These are phyloP conservation scores for Leptomonas pyrrhocoris DNA, from an alignment of 208 protist species.

Conservation along the genomic window DNA sequence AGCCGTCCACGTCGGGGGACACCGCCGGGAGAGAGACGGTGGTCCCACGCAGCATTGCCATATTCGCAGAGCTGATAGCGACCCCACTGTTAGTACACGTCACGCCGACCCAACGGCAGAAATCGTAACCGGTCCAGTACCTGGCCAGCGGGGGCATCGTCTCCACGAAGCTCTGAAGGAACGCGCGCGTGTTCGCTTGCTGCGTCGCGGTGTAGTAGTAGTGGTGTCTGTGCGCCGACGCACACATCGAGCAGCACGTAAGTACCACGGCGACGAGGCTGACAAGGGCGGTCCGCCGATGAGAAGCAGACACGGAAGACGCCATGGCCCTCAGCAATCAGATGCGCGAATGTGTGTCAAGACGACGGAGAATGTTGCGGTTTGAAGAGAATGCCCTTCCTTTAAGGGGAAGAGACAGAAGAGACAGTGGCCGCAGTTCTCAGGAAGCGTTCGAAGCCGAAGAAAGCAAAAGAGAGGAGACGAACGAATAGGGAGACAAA, in stretches of 20 bases:
- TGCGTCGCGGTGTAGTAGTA: constrained; percentile 10
- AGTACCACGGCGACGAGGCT: constrained; percentile 8
- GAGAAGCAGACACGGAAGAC: not conserved
- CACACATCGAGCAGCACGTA: constrained; percentile 1
- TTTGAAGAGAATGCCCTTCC: too few relatives aligned
- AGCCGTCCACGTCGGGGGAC: not conserved
- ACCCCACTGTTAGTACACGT: not conserved
- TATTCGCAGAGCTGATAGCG: not conserved
- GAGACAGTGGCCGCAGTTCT: too few relatives aligned
- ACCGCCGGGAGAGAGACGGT: not conserved
- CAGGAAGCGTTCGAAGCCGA: too few relatives aligned
- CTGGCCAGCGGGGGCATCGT: constrained; percentile 1
- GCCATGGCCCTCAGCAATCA: not conserved
- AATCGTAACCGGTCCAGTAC: constrained; percentile 7
- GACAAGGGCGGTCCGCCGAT: not conserved
- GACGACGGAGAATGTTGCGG: too few relatives aligned
- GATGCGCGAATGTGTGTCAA: too few relatives aligned
- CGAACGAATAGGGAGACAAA: too few relatives aligned
- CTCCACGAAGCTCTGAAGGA: constrained; percentile 9
- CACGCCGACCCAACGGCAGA: constrained; percentile 12
- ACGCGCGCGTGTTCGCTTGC: constrained; percentile 7
- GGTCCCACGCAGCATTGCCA: constrained; percentile 8
- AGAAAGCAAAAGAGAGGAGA: too few relatives aligned
- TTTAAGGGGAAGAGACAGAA: too few relatives aligned
- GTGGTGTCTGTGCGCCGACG: not conserved